Evolutionary conservation across 371 early-diverging fungal genomes (phyloP), one percentile per base, ranked within the genome.

Genomic region (Circinella umbellata): DNA sequence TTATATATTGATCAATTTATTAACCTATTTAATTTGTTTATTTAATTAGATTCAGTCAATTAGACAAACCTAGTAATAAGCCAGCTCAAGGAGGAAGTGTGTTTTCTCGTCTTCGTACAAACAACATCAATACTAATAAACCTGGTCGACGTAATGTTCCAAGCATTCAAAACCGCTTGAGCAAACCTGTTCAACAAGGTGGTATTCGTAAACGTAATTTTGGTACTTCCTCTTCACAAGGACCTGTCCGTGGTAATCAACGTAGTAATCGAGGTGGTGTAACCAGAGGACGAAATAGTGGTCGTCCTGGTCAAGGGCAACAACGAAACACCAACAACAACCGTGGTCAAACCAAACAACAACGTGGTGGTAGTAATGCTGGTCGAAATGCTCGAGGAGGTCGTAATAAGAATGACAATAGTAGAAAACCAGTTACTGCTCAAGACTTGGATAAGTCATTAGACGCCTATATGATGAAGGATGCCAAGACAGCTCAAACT

Each of bases 401-500:
- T n/a, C 51, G 64, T 36, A 59, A 59, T 35, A 61, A 48, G 34
- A 68, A 63, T 5, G 57, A 59, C 34, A 69, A 76, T 34, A 57
- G 14, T 68, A 54, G 20, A 69, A 72, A 63, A 77, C 80, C 39
- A 64, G 61, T 36, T 18, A 72, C 84, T 5, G 73, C 75, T 2
- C 74, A 79, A 36, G 78, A 79, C 36, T 73, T 84, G 6, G 84
- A 84, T 63, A 81, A 70, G 63, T 73, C 78, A 3, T 68, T 84
- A 63, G 84, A 84, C 55, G 69, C 70, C 20, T 84, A 84, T 37
- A 84, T 84, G 84, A 79, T 85, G 81, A 85, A 85, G 61, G 85
- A 85, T 35, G 77, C 82, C 20, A 80, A 80, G 64, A 74, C 81
- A 8, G 82, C 82, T 20, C 81, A 82, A 61, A 72, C 80, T 10